Evolutionary conservation across 768 basidiomycete species (phyloP).

Genomic region (Tylopilus cervinicoccineus): DNA sequence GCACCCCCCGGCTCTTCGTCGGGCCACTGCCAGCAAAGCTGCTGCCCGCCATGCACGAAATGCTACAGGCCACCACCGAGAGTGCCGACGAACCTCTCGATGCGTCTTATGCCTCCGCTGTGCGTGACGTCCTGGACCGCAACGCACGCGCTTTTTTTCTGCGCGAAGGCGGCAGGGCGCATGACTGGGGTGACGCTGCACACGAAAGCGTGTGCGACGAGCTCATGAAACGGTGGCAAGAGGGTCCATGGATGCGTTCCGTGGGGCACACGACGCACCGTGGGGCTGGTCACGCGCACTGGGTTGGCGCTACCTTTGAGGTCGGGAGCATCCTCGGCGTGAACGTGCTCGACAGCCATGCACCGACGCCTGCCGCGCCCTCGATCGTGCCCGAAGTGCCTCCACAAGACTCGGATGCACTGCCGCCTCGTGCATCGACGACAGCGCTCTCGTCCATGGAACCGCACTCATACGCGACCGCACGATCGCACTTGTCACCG

Average conservation of each 20-base stretch:
- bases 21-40: constrained; percentile 73
- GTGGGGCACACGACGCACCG: constrained; percentile 29
- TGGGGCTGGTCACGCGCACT: constrained; percentile 31
- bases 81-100: constrained; percentile 32
- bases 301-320: constrained; percentile 76
- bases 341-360: constrained; percentile 42
- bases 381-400: constrained; percentile 1
- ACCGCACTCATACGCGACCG: constrained; percentile 21
- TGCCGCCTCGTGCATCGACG: constrained; percentile 14
- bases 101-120: constrained; percentile 33
- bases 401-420: constrained; percentile 1
- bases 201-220: constrained; percentile 51
- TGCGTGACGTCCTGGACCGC: constrained; percentile 42
- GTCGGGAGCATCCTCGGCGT: constrained; percentile 75
- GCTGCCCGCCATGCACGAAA: constrained; percentile 38
- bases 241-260: constrained; percentile 60
- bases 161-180: constrained; percentile 55
- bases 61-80: constrained; percentile 3
- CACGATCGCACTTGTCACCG: constrained; percentile 15
- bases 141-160: constrained; percentile 66
- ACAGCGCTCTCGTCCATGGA: constrained; percentile 19
- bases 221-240: constrained; percentile 57
- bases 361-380: neutral
- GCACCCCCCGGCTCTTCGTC: constrained; percentile 59
- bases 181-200: constrained; percentile 62